Conservation (phyloP, 2,329 filamentous ascomycete species). For the Aspergillus eucalypticola region DNA sequence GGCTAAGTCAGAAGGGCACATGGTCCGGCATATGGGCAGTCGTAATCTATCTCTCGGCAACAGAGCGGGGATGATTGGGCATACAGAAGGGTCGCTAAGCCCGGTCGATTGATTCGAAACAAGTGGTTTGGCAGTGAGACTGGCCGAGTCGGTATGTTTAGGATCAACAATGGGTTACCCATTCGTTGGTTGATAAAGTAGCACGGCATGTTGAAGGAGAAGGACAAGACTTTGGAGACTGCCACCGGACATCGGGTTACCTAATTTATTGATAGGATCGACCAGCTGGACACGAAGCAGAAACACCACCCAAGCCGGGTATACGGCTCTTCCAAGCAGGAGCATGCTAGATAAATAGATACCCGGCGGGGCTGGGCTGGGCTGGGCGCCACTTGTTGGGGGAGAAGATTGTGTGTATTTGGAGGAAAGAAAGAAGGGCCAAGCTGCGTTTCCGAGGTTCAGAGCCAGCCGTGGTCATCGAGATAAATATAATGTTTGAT, state of each 20-base stretch:
- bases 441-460: not conserved
- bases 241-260: conserved; percentile 5
- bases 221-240: conserved; percentile 2
- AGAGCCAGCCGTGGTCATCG: too few relatives aligned
- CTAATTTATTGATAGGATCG: conserved; percentile 7
- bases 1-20: not conserved
- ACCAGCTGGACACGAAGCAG: conserved; percentile 6
- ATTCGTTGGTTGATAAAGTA: conserved; percentile 4
- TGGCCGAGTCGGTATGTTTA: not conserved
- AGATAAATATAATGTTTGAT: too few relatives aligned
- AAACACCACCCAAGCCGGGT: not conserved
- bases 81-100: not conserved
- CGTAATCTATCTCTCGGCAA: not conserved
- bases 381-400: not conserved
- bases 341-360: not conserved
- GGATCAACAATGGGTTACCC: not conserved
- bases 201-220: not conserved
- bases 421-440: too few relatives aligned
- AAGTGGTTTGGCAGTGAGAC: not conserved
- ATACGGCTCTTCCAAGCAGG: not conserved
- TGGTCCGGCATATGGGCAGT: not conserved
- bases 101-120: not conserved
- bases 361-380: not conserved
- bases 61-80: not conserved
- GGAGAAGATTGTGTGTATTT: too few relatives aligned